Evolutionary conservation across 805 yeast species (phyloP), one percentile per base, ranked within the genome.

Genomic region (Wickerhamomyces bovis): DNA sequence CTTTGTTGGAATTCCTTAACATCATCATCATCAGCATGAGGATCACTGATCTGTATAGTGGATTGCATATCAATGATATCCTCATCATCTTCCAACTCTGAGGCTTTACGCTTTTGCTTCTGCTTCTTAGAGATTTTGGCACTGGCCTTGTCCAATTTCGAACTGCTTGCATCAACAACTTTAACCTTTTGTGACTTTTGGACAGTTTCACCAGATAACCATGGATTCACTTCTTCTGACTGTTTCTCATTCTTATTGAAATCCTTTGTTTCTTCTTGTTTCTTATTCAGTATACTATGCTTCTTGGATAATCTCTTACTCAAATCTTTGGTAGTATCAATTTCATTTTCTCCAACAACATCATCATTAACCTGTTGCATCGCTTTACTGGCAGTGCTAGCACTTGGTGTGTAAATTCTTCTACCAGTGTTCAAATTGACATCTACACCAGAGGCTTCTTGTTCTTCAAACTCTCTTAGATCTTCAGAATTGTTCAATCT

Each of bases 341-440:
- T 72, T 22, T 69, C 71, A 41, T 70, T 56, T 49, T 81, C 86
- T 33, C 72, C 66, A 30, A 66, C 39, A 7, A 72, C 65, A 33
- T 62, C 55, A 43, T 66, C 52, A 42, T 72, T 67, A 9, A 66
- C 46, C 19, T 66, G 65, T n/a, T 68, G 56, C 42, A 72, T 59
- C 20, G 65, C 68, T 26, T 56, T 53, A 19, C 52, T 58, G 1
- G 62, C 46, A 12, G 56, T 53, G 6, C 50, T 50, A 31, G 66
- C 62, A 38, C 67, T 68, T 6, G 96, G 94, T 4, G 90, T 78
- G 59, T 87, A 89, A 13, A 80, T 71, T 64, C 96, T 75, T 69
- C 96, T 80, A 38, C 98, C 98, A 51, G 75, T 74, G 61, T 88
- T 89, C 41, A 80, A 63, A 16, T 62, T 57, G 15, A 73, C 66